phyloP scores from a whole-genome alignment of 345 rosid species.

The Gossypioides kirkii region DNA sequence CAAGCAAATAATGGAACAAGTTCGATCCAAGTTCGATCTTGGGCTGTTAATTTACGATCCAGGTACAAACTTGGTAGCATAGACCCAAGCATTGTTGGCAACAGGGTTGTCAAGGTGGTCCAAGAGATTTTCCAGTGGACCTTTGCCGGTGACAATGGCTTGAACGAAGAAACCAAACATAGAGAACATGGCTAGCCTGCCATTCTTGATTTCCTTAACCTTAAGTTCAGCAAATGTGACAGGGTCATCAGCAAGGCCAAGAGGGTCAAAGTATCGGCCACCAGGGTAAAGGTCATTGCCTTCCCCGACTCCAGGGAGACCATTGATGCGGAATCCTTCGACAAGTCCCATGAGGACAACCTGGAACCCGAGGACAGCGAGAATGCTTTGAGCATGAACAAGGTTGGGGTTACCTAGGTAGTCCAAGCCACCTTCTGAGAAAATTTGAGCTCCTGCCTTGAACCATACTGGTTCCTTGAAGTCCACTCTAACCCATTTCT shows the following conservation, averaged over 20 bases:
- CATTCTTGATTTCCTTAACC: slow-evolving; percentile 97
- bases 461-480: slow-evolving; percentile 99
- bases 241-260: slow-evolving; percentile 88
- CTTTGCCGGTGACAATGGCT: slow-evolving; percentile 93
- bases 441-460: slow-evolving; percentile 96
- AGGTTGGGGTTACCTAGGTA: slow-evolving; percentile 97
- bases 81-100: slow-evolving; percentile 97
- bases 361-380: slow-evolving; percentile 86
- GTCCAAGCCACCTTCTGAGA: slow-evolving; percentile 97
- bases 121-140: slow-evolving; percentile 85
- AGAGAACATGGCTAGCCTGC: slow-evolving; percentile 92
- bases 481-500: slow-evolving; percentile 74
- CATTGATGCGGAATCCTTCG: slow-evolving; percentile 92
- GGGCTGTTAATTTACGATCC: slow-evolving; percentile 42
- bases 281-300: slow-evolving; percentile 93
- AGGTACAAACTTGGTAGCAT: slow-evolving; percentile 84
- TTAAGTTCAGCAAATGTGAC: slow-evolving; percentile 84
- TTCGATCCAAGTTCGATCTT: not conserved
- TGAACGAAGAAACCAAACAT: slow-evolving; percentile 99
- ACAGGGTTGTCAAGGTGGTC: slow-evolving; percentile 94
- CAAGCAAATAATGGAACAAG: not conserved
- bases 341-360: slow-evolving; percentile 87
- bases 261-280: slow-evolving; percentile 84
- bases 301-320: slow-evolving; percentile 87
- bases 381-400: slow-evolving; percentile 95